These are phyloP conservation scores for Bruguiera hainesii DNA, from an alignment of 441 rosid species.

Conservation along the genomic window DNA sequence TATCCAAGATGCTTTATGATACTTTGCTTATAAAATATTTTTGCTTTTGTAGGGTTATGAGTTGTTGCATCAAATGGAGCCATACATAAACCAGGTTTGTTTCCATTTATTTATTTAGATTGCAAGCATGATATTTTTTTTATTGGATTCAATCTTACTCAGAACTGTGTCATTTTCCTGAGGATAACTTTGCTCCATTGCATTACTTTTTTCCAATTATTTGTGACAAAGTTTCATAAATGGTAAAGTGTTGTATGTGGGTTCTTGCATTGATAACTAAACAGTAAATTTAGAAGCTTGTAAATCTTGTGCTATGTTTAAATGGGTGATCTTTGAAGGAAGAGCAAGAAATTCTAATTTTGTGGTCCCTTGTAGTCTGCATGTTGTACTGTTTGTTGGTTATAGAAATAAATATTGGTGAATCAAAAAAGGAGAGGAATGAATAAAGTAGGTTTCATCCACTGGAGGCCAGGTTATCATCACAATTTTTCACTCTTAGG, in stretches of 20 bases:
- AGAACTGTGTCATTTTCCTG: constrained; percentile 1
- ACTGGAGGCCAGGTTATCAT: not conserved
- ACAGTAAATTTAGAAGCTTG: not conserved
- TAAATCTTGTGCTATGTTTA: not conserved
- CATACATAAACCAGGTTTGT: constrained; percentile 92
- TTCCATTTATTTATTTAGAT: not conserved
- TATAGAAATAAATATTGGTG: constrained; percentile 4
- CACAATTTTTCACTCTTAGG: not conserved
- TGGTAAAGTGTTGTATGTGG: not conserved
- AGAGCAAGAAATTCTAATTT: not conserved
- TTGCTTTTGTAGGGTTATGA: constrained; percentile 71
- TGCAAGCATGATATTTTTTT: not conserved
- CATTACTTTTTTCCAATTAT: not conserved
- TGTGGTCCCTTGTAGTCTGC: not conserved
- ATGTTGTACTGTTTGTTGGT: not conserved
- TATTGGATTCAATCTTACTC: too few species aligned
- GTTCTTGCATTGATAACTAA: not conserved
- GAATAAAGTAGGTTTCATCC: not conserved
- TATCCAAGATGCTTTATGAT: constrained; percentile 12
- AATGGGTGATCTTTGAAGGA: not conserved
- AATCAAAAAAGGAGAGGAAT: not conserved
- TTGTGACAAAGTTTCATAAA: not conserved
- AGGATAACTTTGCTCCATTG: not conserved
- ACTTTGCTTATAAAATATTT: constrained; percentile 19
- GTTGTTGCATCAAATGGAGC: constrained; percentile 99